phyloP scores from a whole-genome alignment of 768 basidiomycete genomes.

The Tulasnella calospora region DNA sequence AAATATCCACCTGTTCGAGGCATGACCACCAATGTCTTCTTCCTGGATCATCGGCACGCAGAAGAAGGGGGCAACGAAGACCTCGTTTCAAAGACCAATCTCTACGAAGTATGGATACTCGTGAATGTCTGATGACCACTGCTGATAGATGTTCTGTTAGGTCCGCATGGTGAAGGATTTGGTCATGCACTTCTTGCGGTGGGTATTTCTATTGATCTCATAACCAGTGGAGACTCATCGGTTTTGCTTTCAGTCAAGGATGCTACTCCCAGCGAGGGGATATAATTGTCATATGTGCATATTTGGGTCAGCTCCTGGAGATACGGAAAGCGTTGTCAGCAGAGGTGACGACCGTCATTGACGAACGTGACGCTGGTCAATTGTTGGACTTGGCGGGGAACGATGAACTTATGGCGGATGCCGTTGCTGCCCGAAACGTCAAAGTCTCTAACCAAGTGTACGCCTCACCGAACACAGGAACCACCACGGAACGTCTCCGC shows the following conservation, averaged over 20 bases:
- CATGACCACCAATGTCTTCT: slow-evolving; percentile 59
- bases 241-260: slow-evolving; percentile 40
- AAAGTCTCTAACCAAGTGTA: slow-evolving; percentile 42
- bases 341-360: slow-evolving; percentile 59
- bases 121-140: slow-evolving; percentile 21
- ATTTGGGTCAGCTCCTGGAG: slow-evolving; percentile 48
- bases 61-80: slow-evolving; percentile 60
- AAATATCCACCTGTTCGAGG: slow-evolving; percentile 57
- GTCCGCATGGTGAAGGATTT: slow-evolving; percentile 50
- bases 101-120: slow-evolving; percentile 52
- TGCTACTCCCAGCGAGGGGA: slow-evolving; percentile 46
- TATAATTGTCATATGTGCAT: slow-evolving; percentile 53
- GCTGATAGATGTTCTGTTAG: slow-evolving; percentile 35
- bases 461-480: slow-evolving; percentile 38
- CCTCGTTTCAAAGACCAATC: slow-evolving; percentile 59
- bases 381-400: slow-evolving; percentile 48
- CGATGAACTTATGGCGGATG: not conserved
- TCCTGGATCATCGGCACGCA: slow-evolving; percentile 55
- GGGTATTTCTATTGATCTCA: not conserved
- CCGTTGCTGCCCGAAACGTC: slow-evolving; percentile 26
- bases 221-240: not conserved
- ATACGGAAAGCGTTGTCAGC: slow-evolving; percentile 43
- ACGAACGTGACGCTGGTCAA: slow-evolving; percentile 60
- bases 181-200: slow-evolving; percentile 49
- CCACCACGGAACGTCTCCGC: not conserved